A percentile compares a stretch with the other conserved stretches of the same genome.
phyloP scores from a whole-genome alignment of 805 yeast species.

The Lipomyces chichibuensis region DNA sequence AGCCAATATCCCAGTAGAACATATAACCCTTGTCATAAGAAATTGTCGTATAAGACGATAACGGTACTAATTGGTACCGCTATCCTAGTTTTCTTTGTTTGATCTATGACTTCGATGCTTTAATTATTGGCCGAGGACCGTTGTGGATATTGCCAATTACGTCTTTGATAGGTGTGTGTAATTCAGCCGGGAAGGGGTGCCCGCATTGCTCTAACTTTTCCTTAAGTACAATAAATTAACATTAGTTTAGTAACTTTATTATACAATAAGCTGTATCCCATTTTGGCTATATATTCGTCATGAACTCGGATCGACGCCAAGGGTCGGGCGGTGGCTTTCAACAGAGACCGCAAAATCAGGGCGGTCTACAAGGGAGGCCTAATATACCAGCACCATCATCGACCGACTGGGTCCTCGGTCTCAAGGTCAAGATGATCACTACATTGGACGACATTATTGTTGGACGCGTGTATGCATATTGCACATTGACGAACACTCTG shows the following conservation, averaged over 20 bases:
- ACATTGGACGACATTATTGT: slow-evolving; percentile 57
- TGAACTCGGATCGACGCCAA: slow-evolving; percentile 1
- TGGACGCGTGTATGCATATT: slow-evolving; percentile 69
- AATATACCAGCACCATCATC: slow-evolving; percentile 2
- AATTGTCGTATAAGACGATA: no score
- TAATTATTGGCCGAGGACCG: neutral
- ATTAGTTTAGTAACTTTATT: no score
- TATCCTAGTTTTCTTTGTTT: neutral
- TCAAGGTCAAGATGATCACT: slow-evolving; percentile 63
- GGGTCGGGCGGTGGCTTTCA: slow-evolving; percentile 7
- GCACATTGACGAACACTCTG: slow-evolving; percentile 52
- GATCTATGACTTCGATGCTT: neutral
- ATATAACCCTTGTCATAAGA: no score
- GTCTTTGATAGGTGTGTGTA: neutral
- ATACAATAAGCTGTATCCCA: neutral
- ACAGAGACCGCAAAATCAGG: slow-evolving; percentile 4
- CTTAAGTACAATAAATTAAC: no score
- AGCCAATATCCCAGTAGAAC: no score
- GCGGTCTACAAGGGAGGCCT: neutral
- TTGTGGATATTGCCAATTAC: neutral
- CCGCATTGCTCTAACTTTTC: neutral
- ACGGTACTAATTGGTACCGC: slow-evolving; percentile 1
- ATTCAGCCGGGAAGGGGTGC: neutral
- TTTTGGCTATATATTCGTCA: neutral
- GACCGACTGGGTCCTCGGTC: slow-evolving; percentile 29